These are phyloP conservation scores for Bolboschoenus planiculmis DNA, from an alignment of 176 grass and related monocot species.

Conservation along the genomic window DNA sequence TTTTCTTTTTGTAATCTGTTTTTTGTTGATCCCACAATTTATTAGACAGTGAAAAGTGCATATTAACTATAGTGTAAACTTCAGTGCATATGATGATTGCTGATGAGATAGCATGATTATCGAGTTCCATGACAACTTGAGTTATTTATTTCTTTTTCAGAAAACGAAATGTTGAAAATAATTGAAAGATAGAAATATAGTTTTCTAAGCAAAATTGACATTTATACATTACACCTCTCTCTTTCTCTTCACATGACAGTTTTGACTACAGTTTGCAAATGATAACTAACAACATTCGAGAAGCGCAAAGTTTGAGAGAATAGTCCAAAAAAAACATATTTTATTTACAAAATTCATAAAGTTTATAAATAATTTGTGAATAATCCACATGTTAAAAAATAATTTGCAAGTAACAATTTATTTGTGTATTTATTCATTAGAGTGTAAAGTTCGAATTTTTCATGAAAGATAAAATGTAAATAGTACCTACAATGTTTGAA, in stretches of 20 bases:
- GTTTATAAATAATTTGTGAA: no score
- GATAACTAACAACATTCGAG: neutral
- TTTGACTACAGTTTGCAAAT: neutral
- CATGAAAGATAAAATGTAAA: neutral
- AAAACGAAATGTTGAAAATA: neutral
- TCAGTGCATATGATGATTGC: neutral
- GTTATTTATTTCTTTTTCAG: neutral
- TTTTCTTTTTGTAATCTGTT: neutral
- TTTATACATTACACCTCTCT: neutral
- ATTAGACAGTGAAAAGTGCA: neutral
- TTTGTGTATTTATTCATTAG: neutral
- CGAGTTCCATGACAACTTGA: neutral
- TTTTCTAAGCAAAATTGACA: neutral
- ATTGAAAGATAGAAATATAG: neutral
- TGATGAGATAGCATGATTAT: neutral
- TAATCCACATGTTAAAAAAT: neutral
- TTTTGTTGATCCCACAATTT: neutral
- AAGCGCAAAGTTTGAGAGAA: neutral
- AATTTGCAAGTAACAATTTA: neutral
- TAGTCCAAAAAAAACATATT: no score
- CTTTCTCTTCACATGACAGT: neutral
- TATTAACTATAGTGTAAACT: neutral
- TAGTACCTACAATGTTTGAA: neutral
- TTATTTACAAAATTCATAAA: no score
- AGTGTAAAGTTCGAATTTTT: neutral